Conservation (phyloP, 768 basidiomycete genomes). For the Rhizopogon vinicolor region DNA sequence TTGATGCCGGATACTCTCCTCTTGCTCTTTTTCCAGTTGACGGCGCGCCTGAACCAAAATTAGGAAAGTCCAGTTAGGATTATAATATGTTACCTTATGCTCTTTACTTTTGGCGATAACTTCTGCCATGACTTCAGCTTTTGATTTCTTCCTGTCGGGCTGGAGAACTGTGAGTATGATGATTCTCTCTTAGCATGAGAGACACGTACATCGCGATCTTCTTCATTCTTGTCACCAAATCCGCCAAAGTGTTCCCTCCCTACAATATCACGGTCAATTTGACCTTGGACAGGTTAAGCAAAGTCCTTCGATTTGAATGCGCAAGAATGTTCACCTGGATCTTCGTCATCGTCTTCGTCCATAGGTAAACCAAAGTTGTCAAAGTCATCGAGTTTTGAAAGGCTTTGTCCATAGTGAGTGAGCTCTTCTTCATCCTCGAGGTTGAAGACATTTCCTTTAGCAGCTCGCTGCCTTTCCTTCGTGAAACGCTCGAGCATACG, state of each 20-base stretch:
- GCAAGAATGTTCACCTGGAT: conserved; percentile 31
- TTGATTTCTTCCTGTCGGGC: conserved; percentile 84
- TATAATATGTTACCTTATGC: conserved; percentile 62
- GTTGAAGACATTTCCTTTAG: conserved; percentile 78
- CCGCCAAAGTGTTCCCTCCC: conserved; percentile 80
- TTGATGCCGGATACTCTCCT: conserved; percentile 79
- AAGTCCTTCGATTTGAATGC: background rate
- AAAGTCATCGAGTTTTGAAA: conserved; percentile 83
- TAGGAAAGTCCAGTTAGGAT: background rate
- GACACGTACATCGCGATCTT: conserved; percentile 43
- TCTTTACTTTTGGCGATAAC: conserved; percentile 97
- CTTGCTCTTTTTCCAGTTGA: conserved; percentile 85
- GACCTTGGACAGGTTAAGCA: conserved; percentile 37
- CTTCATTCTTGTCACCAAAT: conserved; percentile 66
- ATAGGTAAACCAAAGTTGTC: conserved; percentile 56
- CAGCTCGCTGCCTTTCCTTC: conserved; percentile 74
- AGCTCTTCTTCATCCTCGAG: conserved; percentile 89
- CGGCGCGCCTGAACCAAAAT: conserved; percentile 56
- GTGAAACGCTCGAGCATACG: conserved; percentile 97
- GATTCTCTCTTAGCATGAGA: background rate
- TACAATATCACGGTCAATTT: conserved; percentile 65
- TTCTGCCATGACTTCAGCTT: conserved; percentile 96
- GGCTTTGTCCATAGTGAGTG: conserved; percentile 87
- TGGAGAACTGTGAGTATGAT: conserved; percentile 25
- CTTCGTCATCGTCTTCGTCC: conserved; percentile 49